Base-by-base conservation (phyloP, 2,329 filamentous ascomycete genomes). In the Alternaria sp. region DNA sequence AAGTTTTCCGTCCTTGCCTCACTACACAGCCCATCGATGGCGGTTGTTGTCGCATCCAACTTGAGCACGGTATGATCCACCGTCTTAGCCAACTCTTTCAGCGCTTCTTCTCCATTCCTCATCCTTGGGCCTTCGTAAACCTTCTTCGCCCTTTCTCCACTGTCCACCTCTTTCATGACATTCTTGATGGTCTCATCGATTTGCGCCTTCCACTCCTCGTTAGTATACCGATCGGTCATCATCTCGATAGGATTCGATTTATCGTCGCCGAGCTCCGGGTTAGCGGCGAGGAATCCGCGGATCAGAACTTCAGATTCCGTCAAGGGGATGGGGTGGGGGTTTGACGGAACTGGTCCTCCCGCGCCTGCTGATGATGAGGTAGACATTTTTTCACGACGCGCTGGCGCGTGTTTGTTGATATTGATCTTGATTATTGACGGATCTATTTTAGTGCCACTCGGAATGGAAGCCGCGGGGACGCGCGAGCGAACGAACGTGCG, bases 1-100 rank as follows among this genome's bases (percentile, higher is more conserved):
- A 85, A 85, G 4, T 68, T 71, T 48, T 81, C 75, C 4, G 79
- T 75, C 51, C 78, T 77, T 4, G 87, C 87, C 77, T 88, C 86
- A 3, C 76, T 76, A 69, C 86, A 88, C 30, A 88, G 75, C 9
- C 71, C 75, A 71, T 86, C 83, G 57, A 89, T 83, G 59, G 85
- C 80, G 16, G 76, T 69, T 5, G 74, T 67, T 28, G 81, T 84
- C 9, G 81, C 79, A 66, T 84, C 82, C 52, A 82, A 68, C 68
- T 83, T 84, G 57, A 85, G 68, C n/a, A 84, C 72, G 4, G 82
- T 84, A 69, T 85, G 82, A 69, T 85, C 82, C 28, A 85, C 77
- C 22, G 74, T 78, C 64, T 76, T 70, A 3, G 77, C 75, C 59
- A 79, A 63, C 54, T 73, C 57, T 57, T 61, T 72, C 57, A 72